Evolutionary conservation across 2,329 filamentous ascomycete genomes (phyloP).

Genomic region (Dactylellina cionopaga): DNA sequence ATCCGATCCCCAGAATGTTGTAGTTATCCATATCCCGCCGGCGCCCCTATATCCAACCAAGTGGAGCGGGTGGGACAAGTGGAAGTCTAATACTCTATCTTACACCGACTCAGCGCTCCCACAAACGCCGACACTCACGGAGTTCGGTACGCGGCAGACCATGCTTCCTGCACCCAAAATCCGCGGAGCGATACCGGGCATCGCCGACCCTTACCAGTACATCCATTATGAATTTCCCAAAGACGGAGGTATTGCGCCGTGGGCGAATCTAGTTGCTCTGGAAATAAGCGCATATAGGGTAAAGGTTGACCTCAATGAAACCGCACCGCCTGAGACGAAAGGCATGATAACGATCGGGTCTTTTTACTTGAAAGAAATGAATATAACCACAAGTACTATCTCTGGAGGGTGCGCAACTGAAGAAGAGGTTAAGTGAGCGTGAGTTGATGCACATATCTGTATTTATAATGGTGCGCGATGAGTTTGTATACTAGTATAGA

Average conservation of each 20-base stretch:
- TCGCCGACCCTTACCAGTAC: slow-evolving; percentile 6
- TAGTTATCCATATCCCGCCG: slow-evolving; percentile 1
- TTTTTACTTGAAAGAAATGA: slow-evolving; percentile 25
- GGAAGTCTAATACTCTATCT: not conserved
- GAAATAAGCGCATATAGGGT: slow-evolving; percentile 32
- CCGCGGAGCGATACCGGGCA: not conserved
- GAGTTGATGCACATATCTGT: too few species aligned
- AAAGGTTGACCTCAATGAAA: slow-evolving; percentile 8
- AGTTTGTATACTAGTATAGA: too few species aligned
- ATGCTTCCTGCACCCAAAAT: not conserved
- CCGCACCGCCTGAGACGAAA: too few species aligned
- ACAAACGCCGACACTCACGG: not conserved
- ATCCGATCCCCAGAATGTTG: not conserved
- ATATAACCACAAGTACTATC: not conserved
- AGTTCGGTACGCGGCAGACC: not conserved
- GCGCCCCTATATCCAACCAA: not conserved
- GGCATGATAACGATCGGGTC: not conserved
- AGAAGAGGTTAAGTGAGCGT: too few species aligned
- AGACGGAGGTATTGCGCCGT: not conserved
- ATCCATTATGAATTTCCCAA: slow-evolving; percentile 13
- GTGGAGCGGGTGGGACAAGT: not conserved
- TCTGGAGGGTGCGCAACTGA: not conserved
- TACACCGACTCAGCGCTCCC: not conserved
- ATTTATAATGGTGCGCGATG: too few species aligned
- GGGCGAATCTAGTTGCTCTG: not conserved